Evolutionary conservation across 2,329 filamentous ascomycete genomes (phyloP).

Genomic region (Colletotrichum siamense): DNA sequence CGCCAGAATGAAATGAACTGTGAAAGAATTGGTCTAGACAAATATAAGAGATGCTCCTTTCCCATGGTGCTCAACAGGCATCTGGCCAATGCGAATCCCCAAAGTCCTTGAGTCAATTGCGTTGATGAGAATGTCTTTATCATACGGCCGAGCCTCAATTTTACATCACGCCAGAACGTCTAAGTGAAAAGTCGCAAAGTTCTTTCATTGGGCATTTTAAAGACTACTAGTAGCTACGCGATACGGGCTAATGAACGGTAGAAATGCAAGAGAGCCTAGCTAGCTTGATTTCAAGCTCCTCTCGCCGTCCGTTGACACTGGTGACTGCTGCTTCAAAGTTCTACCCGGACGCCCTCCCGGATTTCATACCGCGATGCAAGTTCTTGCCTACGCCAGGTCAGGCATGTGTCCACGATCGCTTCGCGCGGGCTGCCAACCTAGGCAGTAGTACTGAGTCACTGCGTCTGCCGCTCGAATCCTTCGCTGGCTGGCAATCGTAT

Average conservation of each 20-base stretch:
- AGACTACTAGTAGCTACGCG: accelerated
- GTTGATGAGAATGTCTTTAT: accelerated
- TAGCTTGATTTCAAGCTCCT: too few relatives aligned
- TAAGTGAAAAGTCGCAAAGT: too few relatives aligned
- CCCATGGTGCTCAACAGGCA: too few relatives aligned
- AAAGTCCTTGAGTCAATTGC: accelerated
- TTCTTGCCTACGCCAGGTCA: not conserved
- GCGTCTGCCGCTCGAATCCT: not conserved
- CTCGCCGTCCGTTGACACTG: accelerated
- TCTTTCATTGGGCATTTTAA: accelerated
- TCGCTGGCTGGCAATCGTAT: not conserved
- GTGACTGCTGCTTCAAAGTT: not conserved
- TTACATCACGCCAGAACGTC: too few relatives aligned
- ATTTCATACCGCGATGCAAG: accelerated
- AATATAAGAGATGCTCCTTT: too few relatives aligned
- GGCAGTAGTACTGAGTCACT: not conserved
- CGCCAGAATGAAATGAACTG: too few relatives aligned
- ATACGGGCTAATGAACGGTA: not conserved
- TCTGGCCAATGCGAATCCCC: too few relatives aligned
- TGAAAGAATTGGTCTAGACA: too few relatives aligned
- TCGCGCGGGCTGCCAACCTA: not conserved
- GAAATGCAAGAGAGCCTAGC: accelerated
- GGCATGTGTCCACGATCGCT: not conserved
- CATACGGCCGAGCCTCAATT: too few relatives aligned
- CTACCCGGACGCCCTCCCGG: accelerated